Conservation (phyloP, 2,329 filamentous ascomycete genomes). For the Aspergillus uvarum region DNA sequence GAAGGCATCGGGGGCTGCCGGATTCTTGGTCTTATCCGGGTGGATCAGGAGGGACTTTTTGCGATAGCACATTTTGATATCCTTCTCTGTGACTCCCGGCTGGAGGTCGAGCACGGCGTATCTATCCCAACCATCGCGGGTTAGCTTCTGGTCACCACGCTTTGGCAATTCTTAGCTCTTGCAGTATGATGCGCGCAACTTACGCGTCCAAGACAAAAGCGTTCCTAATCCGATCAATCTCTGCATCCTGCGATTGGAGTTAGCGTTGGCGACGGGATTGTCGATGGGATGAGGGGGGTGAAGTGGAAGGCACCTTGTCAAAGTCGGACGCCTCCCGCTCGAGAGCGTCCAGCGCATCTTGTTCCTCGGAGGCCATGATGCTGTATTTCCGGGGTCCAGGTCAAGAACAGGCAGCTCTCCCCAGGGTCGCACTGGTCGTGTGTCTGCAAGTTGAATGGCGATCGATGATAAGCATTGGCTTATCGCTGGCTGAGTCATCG, state of each 20-base stretch:
- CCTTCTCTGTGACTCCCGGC: slow-evolving; percentile 89
- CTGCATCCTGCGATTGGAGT: slow-evolving; percentile 66
- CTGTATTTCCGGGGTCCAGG: background rate
- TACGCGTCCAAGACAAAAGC: slow-evolving; percentile 79
- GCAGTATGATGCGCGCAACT: slow-evolving; percentile 26
- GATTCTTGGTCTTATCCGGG: slow-evolving; percentile 94
- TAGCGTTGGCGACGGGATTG: background rate
- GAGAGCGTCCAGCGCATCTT: slow-evolving; percentile 76
- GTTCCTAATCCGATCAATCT: slow-evolving; percentile 90
- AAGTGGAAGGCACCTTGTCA: slow-evolving; percentile 64
- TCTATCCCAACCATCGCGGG: slow-evolving; percentile 40
- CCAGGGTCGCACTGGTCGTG: background rate
- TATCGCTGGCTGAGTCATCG: slow-evolving; percentile 41
- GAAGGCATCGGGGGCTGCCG: slow-evolving; percentile 88
- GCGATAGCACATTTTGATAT: slow-evolving; percentile 93
- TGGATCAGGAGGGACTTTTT: slow-evolving; percentile 99
- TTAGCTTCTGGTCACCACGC: background rate
- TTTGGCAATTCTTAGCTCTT: too few relatives aligned
- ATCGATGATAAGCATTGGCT: slow-evolving; percentile 22
- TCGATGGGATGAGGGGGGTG: background rate
- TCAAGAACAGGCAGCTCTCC: background rate
- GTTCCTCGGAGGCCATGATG: slow-evolving; percentile 61
- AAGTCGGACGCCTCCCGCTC: slow-evolving; percentile 87
- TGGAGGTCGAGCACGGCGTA: slow-evolving; percentile 96
- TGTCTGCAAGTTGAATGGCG: background rate